Evolutionary conservation across 179 eudicot genomes (phyloP).

Genomic region (Silene noctiflora): DNA sequence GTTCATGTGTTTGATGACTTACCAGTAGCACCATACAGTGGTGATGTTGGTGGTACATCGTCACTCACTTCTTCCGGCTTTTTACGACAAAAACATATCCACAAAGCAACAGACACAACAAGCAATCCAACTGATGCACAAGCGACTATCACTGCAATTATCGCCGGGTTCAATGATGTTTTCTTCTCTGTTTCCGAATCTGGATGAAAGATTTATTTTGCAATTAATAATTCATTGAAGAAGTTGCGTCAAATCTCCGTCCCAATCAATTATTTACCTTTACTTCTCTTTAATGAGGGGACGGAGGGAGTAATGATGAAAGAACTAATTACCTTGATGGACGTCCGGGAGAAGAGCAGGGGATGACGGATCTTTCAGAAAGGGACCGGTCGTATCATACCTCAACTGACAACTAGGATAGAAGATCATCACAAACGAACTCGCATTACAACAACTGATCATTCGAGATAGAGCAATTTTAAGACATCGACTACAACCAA

Average conservation of each 20-base stretch:
- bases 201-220: not conserved
- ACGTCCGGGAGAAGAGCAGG: constrained; percentile 26
- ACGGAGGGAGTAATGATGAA: constrained; percentile 13
- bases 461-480: not conserved
- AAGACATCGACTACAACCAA: constrained; percentile 17
- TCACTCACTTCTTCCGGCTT: not conserved
- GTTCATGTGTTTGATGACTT: not conserved
- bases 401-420: constrained; percentile 25
- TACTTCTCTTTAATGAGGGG: constrained; percentile 23
- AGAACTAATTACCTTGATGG: constrained; percentile 33
- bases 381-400: constrained; percentile 16
- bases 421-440: not conserved
- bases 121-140: not conserved
- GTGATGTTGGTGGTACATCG: not conserved
- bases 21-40: not conserved
- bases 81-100: constrained; percentile 6
- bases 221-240: too few relatives aligned
- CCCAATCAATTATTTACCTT: not conserved
- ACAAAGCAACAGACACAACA: constrained; percentile 4
- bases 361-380: not conserved
- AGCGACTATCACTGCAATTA: constrained; percentile 15
- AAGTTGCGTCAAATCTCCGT: too few relatives aligned
- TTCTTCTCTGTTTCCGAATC: not conserved
- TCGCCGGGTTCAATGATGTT: constrained; percentile 1
- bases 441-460: not conserved